These are phyloP conservation scores for Triangularia setosa DNA, from an alignment of 2,329 filamentous ascomycete species.

Conservation along the genomic window DNA sequence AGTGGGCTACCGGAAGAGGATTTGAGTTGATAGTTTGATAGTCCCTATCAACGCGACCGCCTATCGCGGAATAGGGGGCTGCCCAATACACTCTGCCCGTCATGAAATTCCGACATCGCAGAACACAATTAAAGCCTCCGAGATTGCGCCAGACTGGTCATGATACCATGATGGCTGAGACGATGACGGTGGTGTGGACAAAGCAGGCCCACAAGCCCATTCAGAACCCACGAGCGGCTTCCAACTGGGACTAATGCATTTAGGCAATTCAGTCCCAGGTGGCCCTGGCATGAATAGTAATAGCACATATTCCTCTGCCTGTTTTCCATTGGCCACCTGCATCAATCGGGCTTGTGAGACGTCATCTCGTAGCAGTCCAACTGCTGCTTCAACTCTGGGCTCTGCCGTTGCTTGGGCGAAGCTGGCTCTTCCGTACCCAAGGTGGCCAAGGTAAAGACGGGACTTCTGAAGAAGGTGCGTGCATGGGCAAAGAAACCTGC, in stretches of 20 bases:
- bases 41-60: neutral
- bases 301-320: neutral
- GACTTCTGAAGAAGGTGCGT: neutral
- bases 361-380: slow-evolving; percentile 10
- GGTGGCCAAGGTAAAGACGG: neutral
- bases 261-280: neutral
- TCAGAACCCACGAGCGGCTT: neutral
- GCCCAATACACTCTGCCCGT: neutral
- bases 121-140: neutral
- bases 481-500: no score
- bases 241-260: neutral
- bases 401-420: neutral
- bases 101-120: slow-evolving; percentile 13
- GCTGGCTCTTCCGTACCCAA: neutral
- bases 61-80: neutral
- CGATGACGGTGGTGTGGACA: neutral
- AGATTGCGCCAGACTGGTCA: neutral
- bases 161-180: neutral
- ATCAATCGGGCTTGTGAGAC: slow-evolving; percentile 13
- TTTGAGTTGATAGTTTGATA: neutral
- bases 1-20: neutral
- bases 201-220: neutral
- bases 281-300: neutral
- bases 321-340: neutral
- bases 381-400: neutral